Evolutionary conservation across 768 basidiomycete species (phyloP), one percentile per base, ranked within the genome.

Genomic region (Xanthoconium purpureum): DNA sequence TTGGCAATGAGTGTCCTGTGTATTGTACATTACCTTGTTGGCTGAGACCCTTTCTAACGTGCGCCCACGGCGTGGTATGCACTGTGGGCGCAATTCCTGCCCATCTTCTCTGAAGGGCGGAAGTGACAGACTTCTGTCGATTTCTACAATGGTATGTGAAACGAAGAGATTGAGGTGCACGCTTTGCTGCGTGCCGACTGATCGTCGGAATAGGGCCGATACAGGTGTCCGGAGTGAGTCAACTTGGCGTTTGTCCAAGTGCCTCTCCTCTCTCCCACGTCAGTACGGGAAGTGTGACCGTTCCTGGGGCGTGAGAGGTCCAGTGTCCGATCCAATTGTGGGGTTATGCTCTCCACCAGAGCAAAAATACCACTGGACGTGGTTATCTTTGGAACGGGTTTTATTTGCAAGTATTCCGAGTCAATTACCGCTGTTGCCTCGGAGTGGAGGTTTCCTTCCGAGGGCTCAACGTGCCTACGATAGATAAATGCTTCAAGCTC

Each of bases 1-100:
- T 86, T 63, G 85, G 84, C 38, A 85, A 85, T 63, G 85, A 83
- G 5, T 84, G 80, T 58, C 83, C 81, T 40, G 84, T 78, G 77
- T 84, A 63, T 61, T 77, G 74, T 36, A 44, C 28, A 57, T 59
- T 45, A 48, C 28, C 59, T 62, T 55, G 55, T 42, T 52, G 47
- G 29, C 40, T 5, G 45, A 24, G 39, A 40, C 55, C 58, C 54
- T 47, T 47, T 35, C 29, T 39, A 48, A 54, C 46, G 44, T 48
- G 53, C 46, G 44, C 47, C 51, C 44, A 47, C 39, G 38, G 43
- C 49, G 45, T 57, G 35, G 59, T 30, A 36, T 66, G 24, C 53
- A 85, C 24, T 24, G 24, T 24, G 85, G 18, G 82, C 84, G 7
- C 85, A 88, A 65, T 77, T 84, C 44, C 66, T 84, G n/a, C 82